Percentiles rank a stretch among this genome's conserved stretches.
phyloP scores from a whole-genome alignment of 2,329 filamentous ascomycete genomes.

The Exophiala calicioides region DNA sequence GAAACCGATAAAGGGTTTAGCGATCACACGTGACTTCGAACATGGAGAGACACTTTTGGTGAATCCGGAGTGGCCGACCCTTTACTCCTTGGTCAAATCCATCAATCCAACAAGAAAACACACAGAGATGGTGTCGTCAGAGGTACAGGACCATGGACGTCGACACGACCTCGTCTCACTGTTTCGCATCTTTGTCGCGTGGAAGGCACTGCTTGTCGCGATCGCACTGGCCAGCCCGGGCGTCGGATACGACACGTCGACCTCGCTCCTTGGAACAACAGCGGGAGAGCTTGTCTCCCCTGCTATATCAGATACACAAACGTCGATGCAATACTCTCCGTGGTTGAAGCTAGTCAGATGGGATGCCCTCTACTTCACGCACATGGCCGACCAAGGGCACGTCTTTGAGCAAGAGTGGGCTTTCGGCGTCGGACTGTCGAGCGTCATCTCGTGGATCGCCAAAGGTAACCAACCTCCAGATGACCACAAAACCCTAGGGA shows the following conservation, averaged over 20 bases:
- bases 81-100: too few relatives aligned
- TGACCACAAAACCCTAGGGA: not conserved
- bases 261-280: conserved; percentile 39
- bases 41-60: too few relatives aligned
- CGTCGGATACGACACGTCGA: conserved; percentile 65
- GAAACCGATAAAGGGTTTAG: too few relatives aligned
- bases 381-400: conserved; percentile 56
- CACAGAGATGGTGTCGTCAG: not conserved
- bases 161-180: conserved; percentile 14
- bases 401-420: conserved; percentile 68
- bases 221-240: conserved; percentile 55
- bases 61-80: too few relatives aligned
- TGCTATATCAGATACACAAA: conserved; percentile 11
- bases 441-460: conserved; percentile 16
- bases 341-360: conserved; percentile 57
- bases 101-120: too few relatives aligned
- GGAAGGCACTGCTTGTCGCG: conserved; percentile 58
- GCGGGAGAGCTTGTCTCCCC: too few relatives aligned
- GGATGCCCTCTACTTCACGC: conserved; percentile 64
- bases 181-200: conserved; percentile 47
- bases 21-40: too few relatives aligned
- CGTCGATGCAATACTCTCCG: conserved; percentile 25
- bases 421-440: conserved; percentile 57
- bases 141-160: conserved; percentile 2
- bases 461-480: conserved; percentile 36